Evolutionary conservation across 129 eudicot genomes (phyloP).

Genomic region (Cynara cardunculus): DNA sequence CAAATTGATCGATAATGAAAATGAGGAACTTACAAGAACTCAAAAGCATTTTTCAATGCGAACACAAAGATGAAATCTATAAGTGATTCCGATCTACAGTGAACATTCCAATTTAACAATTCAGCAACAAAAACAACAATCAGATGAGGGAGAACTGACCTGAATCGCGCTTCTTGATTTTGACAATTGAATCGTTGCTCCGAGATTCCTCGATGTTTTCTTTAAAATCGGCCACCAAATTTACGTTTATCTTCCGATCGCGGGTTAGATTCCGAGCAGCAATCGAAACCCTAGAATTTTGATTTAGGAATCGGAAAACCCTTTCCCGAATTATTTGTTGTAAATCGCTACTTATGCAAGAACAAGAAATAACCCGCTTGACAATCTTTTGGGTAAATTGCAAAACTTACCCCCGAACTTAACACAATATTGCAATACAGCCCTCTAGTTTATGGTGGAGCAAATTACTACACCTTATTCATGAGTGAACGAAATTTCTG

Average conservation of each 20-base stretch:
- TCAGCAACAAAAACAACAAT: constrained; percentile 15
- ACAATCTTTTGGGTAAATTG: constrained; percentile 11
- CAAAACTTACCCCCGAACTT: constrained; percentile 8
- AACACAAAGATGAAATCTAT: background rate
- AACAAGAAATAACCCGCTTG: constrained; percentile 27
- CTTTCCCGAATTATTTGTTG: constrained; percentile 9
- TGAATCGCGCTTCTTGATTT: constrained; percentile 28
- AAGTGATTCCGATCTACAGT: constrained; percentile 16
- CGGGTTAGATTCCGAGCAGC: background rate
- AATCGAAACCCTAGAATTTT: constrained; percentile 33
- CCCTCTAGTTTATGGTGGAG: background rate
- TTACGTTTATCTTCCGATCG: constrained; percentile 19
- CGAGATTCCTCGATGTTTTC: constrained; percentile 15
- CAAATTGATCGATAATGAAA: constrained; percentile 15
- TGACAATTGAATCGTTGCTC: constrained; percentile 10
- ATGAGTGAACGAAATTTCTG: background rate
- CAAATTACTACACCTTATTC: no score
- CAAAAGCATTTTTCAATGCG: background rate
- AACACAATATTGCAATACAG: constrained; percentile 5
- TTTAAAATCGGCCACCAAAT: background rate
- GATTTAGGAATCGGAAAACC: constrained; percentile 30
- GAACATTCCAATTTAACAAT: constrained; percentile 1
- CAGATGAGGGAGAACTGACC: constrained; percentile 26
- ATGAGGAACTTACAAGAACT: background rate
- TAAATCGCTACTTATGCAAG: constrained; percentile 27